A percentile compares a stretch with the other conserved stretches of the same genome.
Conservation (phyloP, 1,284 basidiomycete species). For the Somion occarium region DNA sequence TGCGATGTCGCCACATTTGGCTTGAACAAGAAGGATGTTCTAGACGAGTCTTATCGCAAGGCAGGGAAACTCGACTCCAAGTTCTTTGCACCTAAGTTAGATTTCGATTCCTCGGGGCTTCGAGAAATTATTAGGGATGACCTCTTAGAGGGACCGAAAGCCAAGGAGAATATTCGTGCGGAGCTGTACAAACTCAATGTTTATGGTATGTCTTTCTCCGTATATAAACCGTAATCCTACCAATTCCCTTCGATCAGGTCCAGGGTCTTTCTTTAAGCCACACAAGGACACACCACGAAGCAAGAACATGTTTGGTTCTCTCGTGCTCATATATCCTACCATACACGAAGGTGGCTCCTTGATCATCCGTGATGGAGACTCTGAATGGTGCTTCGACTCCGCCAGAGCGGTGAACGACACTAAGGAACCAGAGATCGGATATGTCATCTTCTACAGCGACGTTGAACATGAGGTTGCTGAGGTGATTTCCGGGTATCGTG, state of each 20-base stretch:
- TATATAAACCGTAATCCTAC: background rate
- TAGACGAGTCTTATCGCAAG: slow-evolving; percentile 23
- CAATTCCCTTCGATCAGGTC: slow-evolving; percentile 20
- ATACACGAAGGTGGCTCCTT: slow-evolving; percentile 36
- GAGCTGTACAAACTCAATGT: slow-evolving; percentile 28
- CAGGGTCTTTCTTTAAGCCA: slow-evolving; percentile 37
- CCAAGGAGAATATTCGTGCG: slow-evolving; percentile 10
- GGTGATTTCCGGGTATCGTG: slow-evolving; percentile 34
- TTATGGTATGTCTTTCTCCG: slow-evolving; percentile 18
- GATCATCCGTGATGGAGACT: slow-evolving; percentile 26
- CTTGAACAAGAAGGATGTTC: slow-evolving; percentile 14
- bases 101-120: slow-evolving; percentile 20
- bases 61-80: slow-evolving; percentile 21
- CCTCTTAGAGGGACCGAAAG: slow-evolving; percentile 15
- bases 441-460: slow-evolving; percentile 37
- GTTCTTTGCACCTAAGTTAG: slow-evolving; percentile 24
- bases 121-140: slow-evolving; percentile 18
- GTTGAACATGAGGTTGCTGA: slow-evolving; percentile 40
- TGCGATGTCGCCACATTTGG: slow-evolving; percentile 23
- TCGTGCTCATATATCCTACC: slow-evolving; percentile 39
- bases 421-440: slow-evolving; percentile 23
- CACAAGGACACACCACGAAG: slow-evolving; percentile 37
- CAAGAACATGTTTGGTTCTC: slow-evolving; percentile 41
- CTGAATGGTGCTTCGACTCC: slow-evolving; percentile 33
- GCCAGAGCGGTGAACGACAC: slow-evolving; percentile 15